Evolutionary conservation across 495 filamentous ascomycete species (phyloP), one percentile per base, ranked within the genome.

Genomic region (Neurospora discreta): DNA sequence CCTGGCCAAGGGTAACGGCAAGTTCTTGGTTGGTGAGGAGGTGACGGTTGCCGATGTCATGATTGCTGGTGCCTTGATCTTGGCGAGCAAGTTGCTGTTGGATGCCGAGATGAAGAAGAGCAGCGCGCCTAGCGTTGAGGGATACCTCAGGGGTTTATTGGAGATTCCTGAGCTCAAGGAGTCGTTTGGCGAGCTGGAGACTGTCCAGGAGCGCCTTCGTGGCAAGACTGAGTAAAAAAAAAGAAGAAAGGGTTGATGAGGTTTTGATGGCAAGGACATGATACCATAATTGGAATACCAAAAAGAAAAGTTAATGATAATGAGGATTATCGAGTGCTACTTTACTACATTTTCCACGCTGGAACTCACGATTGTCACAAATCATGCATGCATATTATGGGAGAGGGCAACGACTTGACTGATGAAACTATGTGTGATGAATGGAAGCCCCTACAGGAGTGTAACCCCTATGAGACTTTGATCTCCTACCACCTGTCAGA

Each of bases 41-140:
- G 42, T 87, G 52, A 88, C 83, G 67, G 69, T 89, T 73, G 88
- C 87, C 36, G 87, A 90, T 79, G 77, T 88, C 43, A 84, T 82
- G 69, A 75, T 89, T 3, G 82, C 79, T 3, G 73, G 81, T 11
- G 36, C 78, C 1, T 69, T 89, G 70, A 70, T 75, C 18, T 81
- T 82, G 77, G 81, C 76, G 5, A 78, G 84, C 70, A 77, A 80
- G 39, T 77, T 82, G 72, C 60, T 83, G 9, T 77, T 89, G 40
- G 87, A 89, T 78, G 77, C 73, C 2, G 86, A 88, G 79, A 83
- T 85, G 81, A 79, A 85, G 60, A 77, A 79, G 71, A 79, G 78
- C 70, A 78, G 78, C 70, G 80, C 80, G 69, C 86, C 88, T 11
- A 77, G 74, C 33, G 71, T 82, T 2, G 76, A 86, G 39, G 80